phyloP scores from a whole-genome alignment of 1,139 yeast species.

The Suhomyces ambrosiae region DNA sequence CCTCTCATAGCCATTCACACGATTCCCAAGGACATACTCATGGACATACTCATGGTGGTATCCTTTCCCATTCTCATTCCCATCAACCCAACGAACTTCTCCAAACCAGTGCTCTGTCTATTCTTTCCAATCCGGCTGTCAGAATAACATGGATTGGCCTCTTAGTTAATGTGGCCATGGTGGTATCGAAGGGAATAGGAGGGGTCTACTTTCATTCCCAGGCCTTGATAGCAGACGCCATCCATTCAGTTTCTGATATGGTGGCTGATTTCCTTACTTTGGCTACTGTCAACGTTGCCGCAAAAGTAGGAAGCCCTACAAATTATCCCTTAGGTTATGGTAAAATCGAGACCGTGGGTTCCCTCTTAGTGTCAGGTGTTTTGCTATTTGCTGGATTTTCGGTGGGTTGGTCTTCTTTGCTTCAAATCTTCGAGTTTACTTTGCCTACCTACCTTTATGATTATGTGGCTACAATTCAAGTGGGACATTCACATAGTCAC shows the following conservation, averaged over 20 bases:
- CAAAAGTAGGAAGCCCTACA: conserved; percentile 59
- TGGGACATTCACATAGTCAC: conserved; percentile 57
- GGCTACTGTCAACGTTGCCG: conserved; percentile 81
- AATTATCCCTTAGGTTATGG: conserved; percentile 89
- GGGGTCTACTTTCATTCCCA: conserved; percentile 94
- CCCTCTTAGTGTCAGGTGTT: conserved; percentile 82
- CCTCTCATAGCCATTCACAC: conserved; percentile 18
- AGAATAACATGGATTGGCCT: conserved; percentile 92
- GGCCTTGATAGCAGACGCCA: conserved; percentile 90
- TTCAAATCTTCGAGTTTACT: conserved; percentile 68
- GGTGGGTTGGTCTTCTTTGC: conserved; percentile 85
- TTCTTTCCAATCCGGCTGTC: conserved; percentile 74
- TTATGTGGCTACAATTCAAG: conserved; percentile 47
- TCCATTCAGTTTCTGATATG: conserved; percentile 88
- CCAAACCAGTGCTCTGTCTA: conserved; percentile 30
- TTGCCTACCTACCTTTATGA: conserved; percentile 56
- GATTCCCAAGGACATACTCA: conserved; percentile 31
- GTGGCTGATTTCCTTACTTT: conserved; percentile 86
- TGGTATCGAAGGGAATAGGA: conserved; percentile 81
- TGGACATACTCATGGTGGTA: conserved; percentile 15
- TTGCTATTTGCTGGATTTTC: conserved; percentile 85
- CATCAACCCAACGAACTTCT: conserved; percentile 48
- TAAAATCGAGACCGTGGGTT: conserved; percentile 88
- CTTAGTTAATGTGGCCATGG: conserved; percentile 80
- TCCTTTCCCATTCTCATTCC: conserved; percentile 31